Percentiles rank a stretch among this genome's conserved stretches.
Conservation (phyloP, 2,329 filamentous ascomycete species). For the Plenodomus biglobosus region DNA sequence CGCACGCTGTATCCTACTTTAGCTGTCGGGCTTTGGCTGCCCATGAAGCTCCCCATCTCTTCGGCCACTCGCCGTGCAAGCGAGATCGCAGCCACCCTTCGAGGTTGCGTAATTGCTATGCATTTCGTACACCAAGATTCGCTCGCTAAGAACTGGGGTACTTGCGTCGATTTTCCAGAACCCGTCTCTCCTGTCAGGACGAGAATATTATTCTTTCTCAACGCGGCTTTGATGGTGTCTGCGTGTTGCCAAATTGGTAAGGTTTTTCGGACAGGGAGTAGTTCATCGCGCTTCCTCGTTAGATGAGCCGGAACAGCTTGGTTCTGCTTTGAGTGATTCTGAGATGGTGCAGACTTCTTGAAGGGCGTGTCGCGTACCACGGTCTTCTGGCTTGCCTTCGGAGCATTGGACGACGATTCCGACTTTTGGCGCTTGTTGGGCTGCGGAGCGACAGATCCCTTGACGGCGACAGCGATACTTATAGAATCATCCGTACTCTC, state of each 20-base stretch:
- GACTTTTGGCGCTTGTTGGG: constrained; percentile 5
- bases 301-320: constrained; percentile 26
- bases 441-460: not conserved
- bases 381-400: not conserved
- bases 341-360: not conserved
- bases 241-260: constrained; percentile 81
- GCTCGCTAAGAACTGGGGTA: constrained; percentile 81
- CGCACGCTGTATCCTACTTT: constrained; percentile 91
- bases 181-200: constrained; percentile 92
- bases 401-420: not conserved
- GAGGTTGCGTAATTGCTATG: constrained; percentile 91
- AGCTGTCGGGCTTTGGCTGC: constrained; percentile 59
- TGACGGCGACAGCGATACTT: not conserved
- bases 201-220: constrained; percentile 70
- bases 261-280: constrained; percentile 60
- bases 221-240: constrained; percentile 65
- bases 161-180: constrained; percentile 94
- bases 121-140: constrained; percentile 78
- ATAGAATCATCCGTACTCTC: not conserved
- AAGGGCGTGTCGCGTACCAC: not conserved
- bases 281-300: constrained; percentile 49
- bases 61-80: constrained; percentile 84
- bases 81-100: constrained; percentile 89
- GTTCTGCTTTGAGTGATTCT: constrained; percentile 4
- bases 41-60: constrained; percentile 71